Evolutionary conservation across 441 rosid species (phyloP).

Genomic region (Theobroma grandiflorum): DNA sequence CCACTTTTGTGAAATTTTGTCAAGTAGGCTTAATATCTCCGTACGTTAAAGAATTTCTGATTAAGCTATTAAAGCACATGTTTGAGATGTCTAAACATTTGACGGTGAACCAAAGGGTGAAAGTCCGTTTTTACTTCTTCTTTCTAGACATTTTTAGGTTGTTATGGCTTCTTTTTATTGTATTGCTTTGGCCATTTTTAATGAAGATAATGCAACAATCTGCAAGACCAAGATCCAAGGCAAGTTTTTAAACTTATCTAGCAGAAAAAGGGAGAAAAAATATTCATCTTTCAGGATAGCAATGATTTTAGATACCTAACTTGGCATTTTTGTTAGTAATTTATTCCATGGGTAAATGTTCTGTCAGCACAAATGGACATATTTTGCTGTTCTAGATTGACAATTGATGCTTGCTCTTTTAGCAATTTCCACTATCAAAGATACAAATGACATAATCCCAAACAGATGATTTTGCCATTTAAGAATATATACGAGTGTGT

Average conservation of each 20-base stretch:
- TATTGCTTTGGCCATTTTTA: not conserved
- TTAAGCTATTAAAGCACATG: constrained; percentile 10
- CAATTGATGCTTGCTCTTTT: not conserved
- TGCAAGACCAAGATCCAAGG: not conserved
- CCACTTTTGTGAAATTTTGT: constrained; percentile 11
- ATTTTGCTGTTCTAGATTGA: not conserved
- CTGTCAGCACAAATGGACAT: not conserved
- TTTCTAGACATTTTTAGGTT: not conserved
- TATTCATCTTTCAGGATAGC: not conserved
- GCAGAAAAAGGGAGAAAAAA: not conserved
- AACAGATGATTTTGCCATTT: not conserved
- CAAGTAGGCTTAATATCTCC: constrained; percentile 14
- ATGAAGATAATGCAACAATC: not conserved
- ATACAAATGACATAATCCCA: not conserved
- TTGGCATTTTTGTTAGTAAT: not conserved
- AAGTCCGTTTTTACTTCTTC: not conserved
- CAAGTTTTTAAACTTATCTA: not conserved
- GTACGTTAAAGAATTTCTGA: not conserved
- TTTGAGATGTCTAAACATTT: constrained; percentile 15
- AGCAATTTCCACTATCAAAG: not conserved
- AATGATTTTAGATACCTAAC: not conserved
- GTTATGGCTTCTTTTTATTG: not conserved
- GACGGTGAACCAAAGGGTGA: not conserved
- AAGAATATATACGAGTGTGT: not conserved
- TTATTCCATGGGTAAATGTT: not conserved